phyloP scores from a whole-genome alignment of 495 filamentous ascomycete genomes.

The Thermothielavioides terrestris region DNA sequence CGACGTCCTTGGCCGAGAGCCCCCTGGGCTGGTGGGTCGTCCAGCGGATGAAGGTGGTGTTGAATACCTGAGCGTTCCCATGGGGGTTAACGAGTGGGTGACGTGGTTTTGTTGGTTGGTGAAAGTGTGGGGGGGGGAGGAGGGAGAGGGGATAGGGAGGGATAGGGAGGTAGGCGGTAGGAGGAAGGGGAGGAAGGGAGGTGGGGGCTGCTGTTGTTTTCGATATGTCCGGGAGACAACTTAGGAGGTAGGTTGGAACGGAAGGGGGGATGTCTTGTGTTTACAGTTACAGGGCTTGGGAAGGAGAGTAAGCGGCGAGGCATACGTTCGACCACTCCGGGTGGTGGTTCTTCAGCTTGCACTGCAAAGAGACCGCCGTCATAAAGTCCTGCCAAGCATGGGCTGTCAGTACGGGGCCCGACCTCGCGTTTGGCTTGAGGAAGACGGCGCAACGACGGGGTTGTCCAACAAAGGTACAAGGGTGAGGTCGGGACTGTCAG shows the following conservation, averaged over 20 bases:
- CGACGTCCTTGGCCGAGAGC: slow-evolving; percentile 59
- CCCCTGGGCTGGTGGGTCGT: slow-evolving; percentile 66
- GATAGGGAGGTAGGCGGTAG: not conserved
- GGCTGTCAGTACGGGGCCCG: not conserved
- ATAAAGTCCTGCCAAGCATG: slow-evolving; percentile 46
- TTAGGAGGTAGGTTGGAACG: too few relatives aligned
- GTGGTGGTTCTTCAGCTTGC: slow-evolving; percentile 50
- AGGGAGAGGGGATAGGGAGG: not conserved
- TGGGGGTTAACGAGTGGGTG: not conserved
- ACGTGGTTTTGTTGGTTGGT: not conserved
- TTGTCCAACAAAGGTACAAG: not conserved
- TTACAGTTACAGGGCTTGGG: too few relatives aligned
- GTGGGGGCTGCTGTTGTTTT: too few relatives aligned
- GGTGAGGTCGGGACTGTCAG: too few relatives aligned
- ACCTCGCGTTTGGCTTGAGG: not conserved
- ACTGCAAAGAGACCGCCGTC: slow-evolving; percentile 48
- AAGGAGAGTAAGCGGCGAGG: not conserved
- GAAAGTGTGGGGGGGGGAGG: not conserved
- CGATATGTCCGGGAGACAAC: too few relatives aligned
- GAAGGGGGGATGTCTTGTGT: too few relatives aligned
- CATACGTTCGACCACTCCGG: slow-evolving; percentile 58
- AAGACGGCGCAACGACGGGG: not conserved
- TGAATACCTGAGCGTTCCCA: slow-evolving; percentile 43
- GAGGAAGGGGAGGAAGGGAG: not conserved
- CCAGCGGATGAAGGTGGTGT: slow-evolving; percentile 56